Evolutionary conservation across 2,329 filamentous ascomycete species (phyloP).

Genomic region (Mollisiaceae sp.): DNA sequence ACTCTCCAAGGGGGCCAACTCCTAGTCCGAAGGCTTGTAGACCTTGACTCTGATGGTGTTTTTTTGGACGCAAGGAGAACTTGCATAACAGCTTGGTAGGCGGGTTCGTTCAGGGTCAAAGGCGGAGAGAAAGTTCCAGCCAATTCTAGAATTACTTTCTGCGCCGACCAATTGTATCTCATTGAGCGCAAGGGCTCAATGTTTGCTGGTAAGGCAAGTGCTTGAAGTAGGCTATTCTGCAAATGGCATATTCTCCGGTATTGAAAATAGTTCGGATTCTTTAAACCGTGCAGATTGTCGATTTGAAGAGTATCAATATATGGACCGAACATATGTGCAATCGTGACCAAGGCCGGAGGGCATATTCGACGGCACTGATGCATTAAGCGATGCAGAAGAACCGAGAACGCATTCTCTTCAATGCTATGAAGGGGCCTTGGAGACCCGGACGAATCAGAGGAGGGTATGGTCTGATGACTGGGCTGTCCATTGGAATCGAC

Average conservation of each 20-base stretch:
- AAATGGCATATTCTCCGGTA: constrained; percentile 40
- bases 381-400: constrained; percentile 35
- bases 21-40: constrained; percentile 53
- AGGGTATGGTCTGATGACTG: background rate
- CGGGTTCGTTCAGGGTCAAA: constrained; percentile 54
- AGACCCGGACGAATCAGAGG: background rate
- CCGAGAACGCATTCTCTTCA: constrained; percentile 29
- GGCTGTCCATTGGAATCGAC: background rate
- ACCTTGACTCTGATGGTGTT: constrained; percentile 54
- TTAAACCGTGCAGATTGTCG: constrained; percentile 8
- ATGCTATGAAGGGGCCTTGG: constrained; percentile 5
- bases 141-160: constrained; percentile 57
- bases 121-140: constrained; percentile 55
- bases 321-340: constrained; percentile 34
- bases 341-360: constrained; percentile 36
- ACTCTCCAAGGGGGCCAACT: constrained; percentile 66
- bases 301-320: constrained; percentile 28
- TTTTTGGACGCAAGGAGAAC: constrained; percentile 61
- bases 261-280: constrained; percentile 15
- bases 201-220: constrained; percentile 46
- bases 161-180: constrained; percentile 61
- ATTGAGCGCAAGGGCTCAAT: constrained; percentile 46
- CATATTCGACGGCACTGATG: constrained; percentile 38
- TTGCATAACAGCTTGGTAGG: constrained; percentile 59
- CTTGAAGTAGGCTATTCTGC: constrained; percentile 49